Evolutionary conservation across 2,329 filamentous ascomycete genomes (phyloP).

Genomic region (Plenodomus lindquistii): DNA sequence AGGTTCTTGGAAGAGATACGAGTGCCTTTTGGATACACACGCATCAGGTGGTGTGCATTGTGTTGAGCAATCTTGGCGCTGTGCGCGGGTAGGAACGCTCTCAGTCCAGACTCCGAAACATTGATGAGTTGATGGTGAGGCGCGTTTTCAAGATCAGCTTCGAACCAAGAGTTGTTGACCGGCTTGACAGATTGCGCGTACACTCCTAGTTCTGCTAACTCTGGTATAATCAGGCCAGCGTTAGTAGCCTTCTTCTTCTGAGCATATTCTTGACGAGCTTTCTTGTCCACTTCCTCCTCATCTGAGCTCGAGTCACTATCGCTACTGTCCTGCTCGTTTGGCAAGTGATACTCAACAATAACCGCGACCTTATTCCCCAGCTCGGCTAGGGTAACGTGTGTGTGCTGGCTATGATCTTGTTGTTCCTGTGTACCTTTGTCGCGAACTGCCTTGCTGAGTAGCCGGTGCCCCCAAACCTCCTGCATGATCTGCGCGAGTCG

Average conservation of each 20-base stretch:
- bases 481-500: conserved; percentile 68
- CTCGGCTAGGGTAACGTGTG: conserved; percentile 63
- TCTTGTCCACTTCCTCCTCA: conserved; percentile 51
- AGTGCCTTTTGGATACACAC: conserved; percentile 70
- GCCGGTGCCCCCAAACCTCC: conserved; percentile 63
- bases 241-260: conserved; percentile 55
- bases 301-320: conserved; percentile 36
- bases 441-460: conserved; percentile 62
- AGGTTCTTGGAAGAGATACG: conserved; percentile 70
- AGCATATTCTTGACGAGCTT: conserved; percentile 59
- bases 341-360: conserved; percentile 69
- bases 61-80: conserved; percentile 59
- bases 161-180: conserved; percentile 67
- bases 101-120: conserved; percentile 66
- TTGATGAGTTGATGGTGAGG: conserved; percentile 71
- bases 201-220: conserved; percentile 67
- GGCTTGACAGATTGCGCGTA: conserved; percentile 74
- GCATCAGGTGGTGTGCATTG: conserved; percentile 70
- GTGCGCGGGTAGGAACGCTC: conserved; percentile 54
- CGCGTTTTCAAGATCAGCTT: conserved; percentile 51
- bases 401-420: conserved; percentile 44
- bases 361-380: conserved; percentile 66
- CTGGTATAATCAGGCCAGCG: conserved; percentile 61
- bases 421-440: conserved; percentile 62
- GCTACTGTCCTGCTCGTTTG: conserved; percentile 53